Evolutionary conservation across 345 rosid species (phyloP).

Genomic region (Eucalyptus urophylla): DNA sequence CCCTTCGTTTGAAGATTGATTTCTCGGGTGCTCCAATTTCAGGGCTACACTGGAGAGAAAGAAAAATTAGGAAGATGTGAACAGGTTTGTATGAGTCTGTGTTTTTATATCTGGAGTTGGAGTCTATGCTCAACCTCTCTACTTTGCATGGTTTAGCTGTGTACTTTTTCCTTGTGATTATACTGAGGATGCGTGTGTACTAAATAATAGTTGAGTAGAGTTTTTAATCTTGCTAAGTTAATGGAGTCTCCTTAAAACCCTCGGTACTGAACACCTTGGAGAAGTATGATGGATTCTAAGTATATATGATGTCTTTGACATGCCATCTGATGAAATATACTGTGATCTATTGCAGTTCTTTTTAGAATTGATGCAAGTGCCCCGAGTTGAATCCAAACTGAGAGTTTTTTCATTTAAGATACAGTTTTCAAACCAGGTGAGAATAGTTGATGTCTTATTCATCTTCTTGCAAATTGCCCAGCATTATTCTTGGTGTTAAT

Average conservation of each 20-base stretch:
- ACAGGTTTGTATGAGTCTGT: constrained; percentile 27
- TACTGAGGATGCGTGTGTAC: background rate
- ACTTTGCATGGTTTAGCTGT: background rate
- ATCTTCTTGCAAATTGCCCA: background rate
- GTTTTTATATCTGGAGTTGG: background rate
- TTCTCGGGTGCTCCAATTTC: background rate
- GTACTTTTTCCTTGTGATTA: background rate
- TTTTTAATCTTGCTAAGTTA: background rate
- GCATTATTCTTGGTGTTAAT: background rate
- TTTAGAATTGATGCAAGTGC: constrained; percentile 82
- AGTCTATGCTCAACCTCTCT: background rate
- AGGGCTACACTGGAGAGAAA: constrained; percentile 82
- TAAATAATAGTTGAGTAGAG: background rate
- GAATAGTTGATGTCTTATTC: background rate
- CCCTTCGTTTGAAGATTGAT: background rate
- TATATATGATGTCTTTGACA: background rate
- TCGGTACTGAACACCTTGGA: background rate
- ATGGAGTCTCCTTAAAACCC: background rate
- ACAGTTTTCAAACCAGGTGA: constrained; percentile 77
- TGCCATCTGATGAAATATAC: background rate
- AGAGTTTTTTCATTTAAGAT: constrained; percentile 88
- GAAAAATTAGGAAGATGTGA: constrained; percentile 91
- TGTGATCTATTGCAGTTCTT: constrained; percentile 55
- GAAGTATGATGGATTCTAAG: background rate
- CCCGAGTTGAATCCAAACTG: constrained; percentile 86